These are phyloP conservation scores for Trichoderma afroharzianum DNA, from an alignment of 2,329 filamentous ascomycete genomes.

Conservation along the genomic window DNA sequence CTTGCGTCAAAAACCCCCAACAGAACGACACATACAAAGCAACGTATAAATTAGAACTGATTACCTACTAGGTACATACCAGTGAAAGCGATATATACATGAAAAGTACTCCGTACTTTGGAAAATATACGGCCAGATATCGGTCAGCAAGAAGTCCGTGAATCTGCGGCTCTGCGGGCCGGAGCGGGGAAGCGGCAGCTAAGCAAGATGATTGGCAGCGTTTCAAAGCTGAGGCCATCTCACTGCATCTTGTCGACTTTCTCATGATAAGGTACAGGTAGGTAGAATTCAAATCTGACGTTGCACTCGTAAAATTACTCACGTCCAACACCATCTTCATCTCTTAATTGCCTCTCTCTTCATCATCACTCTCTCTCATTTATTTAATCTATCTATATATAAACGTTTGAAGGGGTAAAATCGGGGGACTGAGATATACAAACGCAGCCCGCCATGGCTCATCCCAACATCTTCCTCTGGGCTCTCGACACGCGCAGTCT, in stretches of 20 bases:
- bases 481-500: slow-evolving; percentile 57
- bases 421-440: not conserved
- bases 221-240: not conserved
- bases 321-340: not conserved
- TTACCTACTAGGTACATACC: no score
- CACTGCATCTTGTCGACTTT: not conserved
- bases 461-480: slow-evolving; percentile 51
- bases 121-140: not conserved
- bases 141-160: not conserved
- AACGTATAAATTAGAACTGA: not conserved
- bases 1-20: not conserved
- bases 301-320: not conserved
- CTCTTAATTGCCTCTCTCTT: not conserved
- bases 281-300: not conserved
- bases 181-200: slow-evolving; percentile 9
- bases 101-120: no score
- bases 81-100: no score
- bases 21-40: not conserved
- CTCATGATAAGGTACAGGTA: not conserved
- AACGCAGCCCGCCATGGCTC: not conserved
- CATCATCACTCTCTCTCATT: not conserved
- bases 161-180: slow-evolving; percentile 13
- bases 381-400: not conserved
- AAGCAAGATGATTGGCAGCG: slow-evolving; percentile 2
- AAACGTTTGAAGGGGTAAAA: not conserved